A percentile compares a stretch with the other conserved stretches of the same genome.
Evolutionary conservation across 2,329 filamentous ascomycete species (phyloP).

Genomic region (Aspergillus japonicus): DNA sequence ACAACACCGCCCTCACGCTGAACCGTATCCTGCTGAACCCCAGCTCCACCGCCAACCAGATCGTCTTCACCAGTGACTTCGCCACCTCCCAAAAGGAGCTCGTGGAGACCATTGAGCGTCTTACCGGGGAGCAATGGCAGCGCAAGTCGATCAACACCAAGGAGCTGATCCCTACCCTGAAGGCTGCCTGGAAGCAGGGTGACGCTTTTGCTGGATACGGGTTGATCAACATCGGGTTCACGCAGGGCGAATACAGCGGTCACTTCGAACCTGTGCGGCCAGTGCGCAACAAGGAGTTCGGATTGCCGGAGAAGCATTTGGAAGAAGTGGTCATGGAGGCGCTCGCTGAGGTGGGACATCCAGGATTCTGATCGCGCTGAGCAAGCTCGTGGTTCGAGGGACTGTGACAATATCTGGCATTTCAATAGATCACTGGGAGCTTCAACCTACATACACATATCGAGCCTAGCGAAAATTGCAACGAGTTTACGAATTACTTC

Average conservation of each 20-base stretch:
- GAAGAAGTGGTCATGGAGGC: conserved; percentile 11
- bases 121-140: conserved; percentile 11
- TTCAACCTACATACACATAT: no score
- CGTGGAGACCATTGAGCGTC: conserved; percentile 11
- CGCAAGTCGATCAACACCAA: conserved; percentile 9
- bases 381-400: neutral
- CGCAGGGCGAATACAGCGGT: conserved; percentile 9
- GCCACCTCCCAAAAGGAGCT: conserved; percentile 15
- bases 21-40: conserved; percentile 10
- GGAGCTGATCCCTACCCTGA: conserved; percentile 6
- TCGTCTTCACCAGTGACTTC: conserved; percentile 16
- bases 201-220: conserved; percentile 10
- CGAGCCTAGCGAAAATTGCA: no score
- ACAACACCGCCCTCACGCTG: conserved; percentile 14
- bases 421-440: no score
- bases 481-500: no score
- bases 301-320: conserved; percentile 5
- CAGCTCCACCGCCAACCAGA: conserved; percentile 12
- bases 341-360: conserved; percentile 8
- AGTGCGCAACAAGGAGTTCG: conserved; percentile 11
- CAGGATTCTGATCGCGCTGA: neutral
- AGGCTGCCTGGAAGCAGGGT: conserved; percentile 6
- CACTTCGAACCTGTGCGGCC: conserved; percentile 4
- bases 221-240: conserved; percentile 14
- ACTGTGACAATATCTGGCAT: no score